Conservation (phyloP, 2,329 filamentous ascomycete species). For the Dendryphion nanum region DNA sequence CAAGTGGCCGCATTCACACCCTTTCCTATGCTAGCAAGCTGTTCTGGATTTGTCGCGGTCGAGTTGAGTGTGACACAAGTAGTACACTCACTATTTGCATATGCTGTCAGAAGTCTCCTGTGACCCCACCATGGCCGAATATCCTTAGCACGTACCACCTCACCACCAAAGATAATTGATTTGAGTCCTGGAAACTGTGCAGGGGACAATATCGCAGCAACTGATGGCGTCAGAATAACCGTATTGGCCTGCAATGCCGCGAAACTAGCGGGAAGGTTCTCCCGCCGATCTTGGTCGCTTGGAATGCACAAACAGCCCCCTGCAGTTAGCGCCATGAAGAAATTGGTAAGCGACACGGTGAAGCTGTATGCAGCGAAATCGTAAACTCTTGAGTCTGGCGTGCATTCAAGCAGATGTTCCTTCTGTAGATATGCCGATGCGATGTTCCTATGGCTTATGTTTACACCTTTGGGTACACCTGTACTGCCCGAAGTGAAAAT, state of each 20-base stretch:
- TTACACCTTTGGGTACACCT: slow-evolving; percentile 54
- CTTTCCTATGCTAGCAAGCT: too few species aligned
- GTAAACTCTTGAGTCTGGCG: too few species aligned
- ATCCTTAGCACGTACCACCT: too few species aligned
- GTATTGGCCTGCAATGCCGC: neutral
- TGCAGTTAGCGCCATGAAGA: slow-evolving; percentile 47
- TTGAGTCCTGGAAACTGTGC: slow-evolving; percentile 9
- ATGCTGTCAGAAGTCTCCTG: too few species aligned
- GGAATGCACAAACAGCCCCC: slow-evolving; percentile 52
- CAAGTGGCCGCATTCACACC: too few species aligned
- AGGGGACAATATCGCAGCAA: slow-evolving; percentile 29
- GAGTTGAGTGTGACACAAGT: neutral
- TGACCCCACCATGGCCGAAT: too few species aligned
- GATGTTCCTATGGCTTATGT: slow-evolving; percentile 43
- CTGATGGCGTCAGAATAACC: slow-evolving; percentile 9
- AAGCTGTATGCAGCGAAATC: slow-evolving; percentile 45
- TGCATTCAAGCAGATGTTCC: too few species aligned
- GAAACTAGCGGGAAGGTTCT: slow-evolving; percentile 25
- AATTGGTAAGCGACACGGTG: slow-evolving; percentile 51
- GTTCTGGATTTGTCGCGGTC: neutral
- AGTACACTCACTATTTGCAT: too few species aligned
- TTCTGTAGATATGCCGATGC: too few species aligned
- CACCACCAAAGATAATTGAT: slow-evolving; percentile 4
- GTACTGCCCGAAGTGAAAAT: slow-evolving; percentile 44
- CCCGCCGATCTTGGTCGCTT: slow-evolving; percentile 50